Percentiles rank a stretch among this genome's conserved stretches.
Conservation (phyloP, 73 alveolate genomes). For the Paramecium octaurelia region DNA sequence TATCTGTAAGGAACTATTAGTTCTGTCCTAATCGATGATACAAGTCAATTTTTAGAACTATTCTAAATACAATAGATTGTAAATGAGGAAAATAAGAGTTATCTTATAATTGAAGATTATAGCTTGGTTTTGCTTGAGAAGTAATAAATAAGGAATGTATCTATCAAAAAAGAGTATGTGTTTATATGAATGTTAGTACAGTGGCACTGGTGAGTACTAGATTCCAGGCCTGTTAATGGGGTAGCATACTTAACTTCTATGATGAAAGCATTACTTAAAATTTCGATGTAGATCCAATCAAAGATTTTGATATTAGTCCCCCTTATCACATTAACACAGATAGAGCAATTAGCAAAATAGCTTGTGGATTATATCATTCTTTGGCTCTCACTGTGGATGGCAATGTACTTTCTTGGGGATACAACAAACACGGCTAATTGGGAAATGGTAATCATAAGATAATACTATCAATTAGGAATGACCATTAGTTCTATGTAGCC, state of each 20-base stretch:
- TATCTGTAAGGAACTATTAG: neutral
- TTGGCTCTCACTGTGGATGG: conserved; percentile 60
- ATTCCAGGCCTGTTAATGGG: conserved; percentile 44
- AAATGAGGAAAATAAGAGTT: neutral
- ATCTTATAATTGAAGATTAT: neutral
- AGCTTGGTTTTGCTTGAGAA: neutral
- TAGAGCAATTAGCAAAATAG: neutral
- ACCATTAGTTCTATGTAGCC: neutral
- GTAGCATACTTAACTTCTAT: neutral
- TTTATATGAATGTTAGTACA: neutral
- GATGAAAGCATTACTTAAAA: neutral
- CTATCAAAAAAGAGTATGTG: neutral
- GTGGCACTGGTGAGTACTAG: neutral
- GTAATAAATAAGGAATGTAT: neutral
- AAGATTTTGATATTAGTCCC: neutral
- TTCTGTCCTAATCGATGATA: neutral
- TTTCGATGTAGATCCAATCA: neutral
- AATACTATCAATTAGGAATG: neutral
- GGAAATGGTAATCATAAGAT: neutral
- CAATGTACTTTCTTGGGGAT: conserved; percentile 47
- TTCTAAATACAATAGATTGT: neutral
- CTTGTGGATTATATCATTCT: conserved; percentile 25
- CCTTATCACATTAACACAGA: neutral
- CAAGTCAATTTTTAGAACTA: neutral
- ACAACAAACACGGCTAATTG: conserved; percentile 38